Percentiles rank a stretch among this genome's conserved stretches.
Evolutionary conservation across 2,329 filamentous ascomycete genomes (phyloP).

Genomic region (Elsinoe perseae): DNA sequence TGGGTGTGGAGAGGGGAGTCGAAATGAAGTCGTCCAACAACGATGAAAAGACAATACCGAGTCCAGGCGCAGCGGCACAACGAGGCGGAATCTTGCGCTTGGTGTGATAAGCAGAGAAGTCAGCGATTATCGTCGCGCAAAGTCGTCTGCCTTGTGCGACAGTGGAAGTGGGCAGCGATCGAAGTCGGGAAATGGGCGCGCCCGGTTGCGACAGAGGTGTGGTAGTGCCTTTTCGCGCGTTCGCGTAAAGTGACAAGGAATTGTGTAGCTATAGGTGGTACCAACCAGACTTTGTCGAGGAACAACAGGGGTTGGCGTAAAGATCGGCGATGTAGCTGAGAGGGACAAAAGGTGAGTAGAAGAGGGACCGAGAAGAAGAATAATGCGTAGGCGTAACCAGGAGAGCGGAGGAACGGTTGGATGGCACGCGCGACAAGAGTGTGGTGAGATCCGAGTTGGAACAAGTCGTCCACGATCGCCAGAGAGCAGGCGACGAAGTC

Average conservation of each 20-base stretch:
- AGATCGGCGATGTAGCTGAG: slow-evolving; percentile 10
- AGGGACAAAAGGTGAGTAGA: background rate
- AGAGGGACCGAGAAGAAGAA: background rate
- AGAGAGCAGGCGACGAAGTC: slow-evolving; percentile 3
- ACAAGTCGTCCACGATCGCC: slow-evolving; percentile 7
- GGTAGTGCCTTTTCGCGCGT: slow-evolving; percentile 6
- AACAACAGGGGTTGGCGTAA: background rate
- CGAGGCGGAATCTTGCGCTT: background rate
- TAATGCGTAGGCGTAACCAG: background rate
- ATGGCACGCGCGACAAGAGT: slow-evolving; percentile 10
- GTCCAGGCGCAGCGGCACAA: background rate
- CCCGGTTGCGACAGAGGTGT: slow-evolving; percentile 2
- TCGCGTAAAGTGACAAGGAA: slow-evolving; percentile 11
- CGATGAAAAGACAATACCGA: background rate
- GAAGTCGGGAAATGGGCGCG: slow-evolving; percentile 2
- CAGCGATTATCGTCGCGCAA: background rate
- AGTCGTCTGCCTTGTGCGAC: slow-evolving; percentile 6
- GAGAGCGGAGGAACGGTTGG: slow-evolving; percentile 11
- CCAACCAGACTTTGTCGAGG: slow-evolving; percentile 4
- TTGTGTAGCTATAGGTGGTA: slow-evolving; percentile 2
- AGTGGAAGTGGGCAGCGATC: background rate
- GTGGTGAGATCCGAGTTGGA: slow-evolving; percentile 10
- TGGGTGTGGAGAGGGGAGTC: background rate
- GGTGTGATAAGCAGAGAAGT: background rate
- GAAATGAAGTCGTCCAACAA: background rate